phyloP scores from a whole-genome alignment of 2,329 filamentous ascomycete genomes.

The Coniochaeta sp. region DNA sequence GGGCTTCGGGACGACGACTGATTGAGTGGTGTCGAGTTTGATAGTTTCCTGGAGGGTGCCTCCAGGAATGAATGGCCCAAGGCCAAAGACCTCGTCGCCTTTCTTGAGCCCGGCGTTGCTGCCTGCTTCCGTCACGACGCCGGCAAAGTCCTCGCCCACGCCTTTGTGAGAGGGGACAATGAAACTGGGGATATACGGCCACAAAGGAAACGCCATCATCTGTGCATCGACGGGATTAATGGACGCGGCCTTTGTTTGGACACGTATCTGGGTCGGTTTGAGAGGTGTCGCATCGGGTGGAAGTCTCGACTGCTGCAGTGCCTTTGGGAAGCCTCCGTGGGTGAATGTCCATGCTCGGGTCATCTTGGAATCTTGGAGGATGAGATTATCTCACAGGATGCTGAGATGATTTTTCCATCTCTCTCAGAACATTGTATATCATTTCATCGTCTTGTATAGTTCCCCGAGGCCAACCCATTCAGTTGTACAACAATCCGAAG shows the following conservation, averaged over 20 bases:
- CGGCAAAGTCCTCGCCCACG: constrained; percentile 9
- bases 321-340: too few species aligned
- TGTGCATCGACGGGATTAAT: constrained; percentile 13
- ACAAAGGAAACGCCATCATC: constrained; percentile 9
- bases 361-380: too few species aligned
- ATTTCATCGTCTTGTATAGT: too few species aligned
- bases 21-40: constrained; percentile 5
- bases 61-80: constrained; percentile 5
- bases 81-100: constrained; percentile 10
- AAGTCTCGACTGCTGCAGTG: not conserved
- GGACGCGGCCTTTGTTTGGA: constrained; percentile 9
- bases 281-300: not conserved
- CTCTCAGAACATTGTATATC: too few species aligned
- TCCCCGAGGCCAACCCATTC: too few species aligned
- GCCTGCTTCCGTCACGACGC: constrained; percentile 9
- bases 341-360: too few species aligned
- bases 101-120: constrained; percentile 4
- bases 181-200: constrained; percentile 3
- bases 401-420: too few species aligned
- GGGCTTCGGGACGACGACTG: constrained; percentile 10
- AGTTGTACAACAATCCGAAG: too few species aligned
- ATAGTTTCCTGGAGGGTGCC: constrained; percentile 7
- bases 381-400: too few species aligned
- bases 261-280: constrained; percentile 5
- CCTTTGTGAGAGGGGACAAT: constrained; percentile 5